Conservation (phyloP, 2,329 filamentous ascomycete genomes). For the Corinectria fuckeliana region DNA sequence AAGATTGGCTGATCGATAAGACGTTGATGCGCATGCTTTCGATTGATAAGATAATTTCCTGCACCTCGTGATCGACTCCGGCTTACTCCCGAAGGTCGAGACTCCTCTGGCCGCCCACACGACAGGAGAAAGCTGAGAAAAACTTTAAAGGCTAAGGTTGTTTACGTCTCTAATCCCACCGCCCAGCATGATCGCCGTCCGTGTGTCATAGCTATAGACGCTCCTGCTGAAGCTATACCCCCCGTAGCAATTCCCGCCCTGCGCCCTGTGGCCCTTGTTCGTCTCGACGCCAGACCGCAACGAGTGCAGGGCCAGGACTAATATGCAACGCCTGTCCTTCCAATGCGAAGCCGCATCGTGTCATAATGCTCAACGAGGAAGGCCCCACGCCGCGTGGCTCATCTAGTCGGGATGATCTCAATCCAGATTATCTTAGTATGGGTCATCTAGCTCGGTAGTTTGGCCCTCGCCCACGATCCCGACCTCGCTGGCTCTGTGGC, state of each 20-base stretch:
- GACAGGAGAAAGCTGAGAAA: not conserved
- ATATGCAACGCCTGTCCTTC: no score
- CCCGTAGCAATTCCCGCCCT: not conserved
- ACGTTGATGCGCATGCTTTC: not conserved
- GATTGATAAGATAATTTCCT: constrained; percentile 24
- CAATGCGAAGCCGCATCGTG: not conserved
- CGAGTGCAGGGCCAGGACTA: not conserved
- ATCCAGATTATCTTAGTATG: constrained; percentile 23
- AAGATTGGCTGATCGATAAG: constrained; percentile 28
- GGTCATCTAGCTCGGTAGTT: constrained; percentile 26
- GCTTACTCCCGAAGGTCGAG: not conserved
- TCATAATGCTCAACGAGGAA: not conserved
- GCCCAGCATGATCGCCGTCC: not conserved
- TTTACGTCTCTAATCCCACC: constrained; percentile 1
- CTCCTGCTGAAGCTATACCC: no score
- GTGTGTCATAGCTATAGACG: not conserved
- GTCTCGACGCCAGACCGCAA: no score
- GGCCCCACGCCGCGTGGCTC: constrained; percentile 22
- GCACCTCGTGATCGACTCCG: not conserved
- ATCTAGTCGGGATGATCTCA: constrained; percentile 21
- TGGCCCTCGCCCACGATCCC: constrained; percentile 2
- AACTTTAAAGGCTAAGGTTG: not conserved
- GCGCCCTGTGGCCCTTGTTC: not conserved
- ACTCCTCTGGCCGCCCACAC: no score
- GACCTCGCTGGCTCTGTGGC: constrained; percentile 12